Base-by-base conservation (phyloP, 177 flowering plant species). In the Vitis hybrid region DNA sequence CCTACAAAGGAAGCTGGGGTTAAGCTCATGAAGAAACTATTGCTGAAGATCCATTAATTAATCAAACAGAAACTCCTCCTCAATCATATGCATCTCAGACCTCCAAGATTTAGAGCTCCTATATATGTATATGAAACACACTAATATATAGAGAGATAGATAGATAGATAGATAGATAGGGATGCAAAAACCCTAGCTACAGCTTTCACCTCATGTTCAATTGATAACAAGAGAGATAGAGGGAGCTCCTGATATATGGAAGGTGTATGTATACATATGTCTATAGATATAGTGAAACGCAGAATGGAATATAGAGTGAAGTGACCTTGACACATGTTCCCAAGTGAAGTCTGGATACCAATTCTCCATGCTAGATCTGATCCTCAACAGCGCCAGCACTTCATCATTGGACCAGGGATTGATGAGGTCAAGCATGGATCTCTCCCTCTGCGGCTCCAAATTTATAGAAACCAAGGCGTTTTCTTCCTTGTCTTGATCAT, bases 271-370 rank as follows among this genome's bases (percentile, higher is more conserved):
- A 62, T 61, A 62, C 2, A 63, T 63, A 54, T 12, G 11, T 26
- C 7, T 45, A 57, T n/a, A 62, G 3, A 51, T 23, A 51, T 3
- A 11, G 45, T 4, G 45, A 39, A 26, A 26, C 5, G 30, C 30
- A 0, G 30, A 26, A 26, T 26, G 45, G 45, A 4, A 39, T 39
- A 39, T 5, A 39, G 45, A 39, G 45, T 10, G 11, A 50, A 74
- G 1, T n/a, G 77, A 83, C 97, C 97, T 91, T 62, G 97, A 89
- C 18, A 89, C 88, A 74, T 87, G 91, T 11, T 86, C 93, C 97
- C 97, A 91, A 63, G 89, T 82, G 83, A 86, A 86, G 30, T 88
- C 90, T 2, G 89, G 83, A 70, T 83, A 86, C 81, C 91, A 89
- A 75, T 65, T 81, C 67, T 87, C 92, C 75, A 84, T 63, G 72